These are phyloP conservation scores for Petunia secreta DNA, from an alignment of 257 asterid genomes.

Conservation along the genomic window DNA sequence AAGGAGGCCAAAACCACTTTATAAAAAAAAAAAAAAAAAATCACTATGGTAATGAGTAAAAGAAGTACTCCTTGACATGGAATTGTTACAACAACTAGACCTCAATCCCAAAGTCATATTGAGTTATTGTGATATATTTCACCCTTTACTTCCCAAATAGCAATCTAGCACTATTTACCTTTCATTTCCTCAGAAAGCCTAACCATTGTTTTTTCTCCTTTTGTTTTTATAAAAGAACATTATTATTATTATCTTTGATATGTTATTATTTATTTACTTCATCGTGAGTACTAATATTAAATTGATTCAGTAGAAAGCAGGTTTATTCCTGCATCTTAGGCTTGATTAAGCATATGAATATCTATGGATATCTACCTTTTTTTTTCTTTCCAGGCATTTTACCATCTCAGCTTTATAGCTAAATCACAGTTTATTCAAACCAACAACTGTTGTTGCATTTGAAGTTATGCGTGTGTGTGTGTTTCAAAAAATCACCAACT, in stretches of 20 bases:
- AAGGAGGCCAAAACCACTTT: neutral
- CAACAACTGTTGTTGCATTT: neutral
- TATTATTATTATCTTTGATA: neutral
- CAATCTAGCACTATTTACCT: neutral
- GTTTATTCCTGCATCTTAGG: neutral
- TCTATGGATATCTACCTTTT: neutral
- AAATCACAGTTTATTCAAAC: neutral
- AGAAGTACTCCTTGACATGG: too few species aligned
- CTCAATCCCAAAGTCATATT: constrained; percentile 21
- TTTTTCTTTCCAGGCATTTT: neutral
- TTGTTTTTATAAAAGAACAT: neutral
- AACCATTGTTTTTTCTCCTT: neutral
- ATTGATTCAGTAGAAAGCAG: constrained; percentile 1
- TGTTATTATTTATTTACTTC: neutral
- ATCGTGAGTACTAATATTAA: neutral
- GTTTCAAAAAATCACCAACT: neutral
- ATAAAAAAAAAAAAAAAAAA: neutral
- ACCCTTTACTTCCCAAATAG: neutral
- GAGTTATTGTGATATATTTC: neutral
- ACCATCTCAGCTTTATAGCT: constrained; percentile 3
- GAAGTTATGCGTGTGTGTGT: neutral
- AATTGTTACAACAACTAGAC: too few species aligned
- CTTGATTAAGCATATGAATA: constrained; percentile 12
- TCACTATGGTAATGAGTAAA: too few species aligned
- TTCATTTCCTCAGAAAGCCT: neutral